Evolutionary conservation across 75 land plant species (phyloP).

Genomic region (Pinus albicaulis): DNA sequence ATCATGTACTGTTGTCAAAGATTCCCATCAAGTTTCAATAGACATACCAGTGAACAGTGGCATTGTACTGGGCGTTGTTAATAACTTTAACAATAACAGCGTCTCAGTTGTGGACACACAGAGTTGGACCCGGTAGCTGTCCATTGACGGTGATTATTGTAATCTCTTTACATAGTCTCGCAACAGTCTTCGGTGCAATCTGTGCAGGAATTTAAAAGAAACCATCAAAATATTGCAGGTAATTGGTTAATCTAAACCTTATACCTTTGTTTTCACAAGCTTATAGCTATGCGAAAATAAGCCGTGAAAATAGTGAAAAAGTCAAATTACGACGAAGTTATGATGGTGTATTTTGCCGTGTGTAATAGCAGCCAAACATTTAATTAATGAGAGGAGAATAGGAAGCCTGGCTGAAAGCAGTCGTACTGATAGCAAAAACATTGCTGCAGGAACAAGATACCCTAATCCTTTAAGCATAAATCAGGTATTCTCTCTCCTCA

Average conservation of each 20-base stretch:
- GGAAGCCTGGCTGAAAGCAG: no score
- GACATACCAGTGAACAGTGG: conserved; percentile 19
- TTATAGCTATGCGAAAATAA: neutral
- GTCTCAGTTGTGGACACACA: conserved; percentile 15
- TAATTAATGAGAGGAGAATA: no score
- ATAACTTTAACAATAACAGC: conserved; percentile 11
- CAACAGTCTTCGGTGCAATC: neutral
- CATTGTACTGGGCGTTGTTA: conserved; percentile 15
- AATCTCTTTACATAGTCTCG: neutral
- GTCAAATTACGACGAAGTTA: neutral
- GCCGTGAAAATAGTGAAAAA: neutral
- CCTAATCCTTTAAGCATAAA: no score
- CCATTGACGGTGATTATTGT: conserved; percentile 12
- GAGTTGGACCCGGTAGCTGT: conserved; percentile 17
- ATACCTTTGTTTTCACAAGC: neutral
- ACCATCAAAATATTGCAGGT: neutral
- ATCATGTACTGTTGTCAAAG: no score
- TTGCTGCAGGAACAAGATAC: no score
- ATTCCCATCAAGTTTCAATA: neutral
- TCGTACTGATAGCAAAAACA: no score
- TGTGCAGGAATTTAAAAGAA: neutral
- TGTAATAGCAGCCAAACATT: neutral
- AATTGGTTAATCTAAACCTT: neutral
- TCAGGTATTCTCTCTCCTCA: no score
- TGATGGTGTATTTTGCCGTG: neutral